Evolutionary conservation across 495 filamentous ascomycete genomes (phyloP).

Genomic region (Tuber magnatum): DNA sequence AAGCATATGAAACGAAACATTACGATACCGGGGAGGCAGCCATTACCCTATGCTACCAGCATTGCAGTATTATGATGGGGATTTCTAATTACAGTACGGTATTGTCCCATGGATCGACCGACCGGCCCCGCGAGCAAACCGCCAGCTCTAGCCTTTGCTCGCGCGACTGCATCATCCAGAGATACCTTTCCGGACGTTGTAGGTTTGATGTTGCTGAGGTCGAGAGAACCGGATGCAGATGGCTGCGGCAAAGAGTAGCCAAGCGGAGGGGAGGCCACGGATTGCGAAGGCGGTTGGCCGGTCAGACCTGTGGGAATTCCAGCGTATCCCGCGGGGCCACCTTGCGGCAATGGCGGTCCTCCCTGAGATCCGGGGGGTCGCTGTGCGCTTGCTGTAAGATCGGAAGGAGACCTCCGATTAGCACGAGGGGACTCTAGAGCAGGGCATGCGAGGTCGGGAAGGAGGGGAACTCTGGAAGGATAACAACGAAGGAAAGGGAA

Average conservation of each 20-base stretch:
- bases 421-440: constrained; percentile 22
- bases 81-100: no score
- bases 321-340: constrained; percentile 26
- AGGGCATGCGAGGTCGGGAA: neutral
- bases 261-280: constrained; percentile 28
- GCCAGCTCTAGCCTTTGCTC: constrained; percentile 62
- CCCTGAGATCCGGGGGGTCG: constrained; percentile 31
- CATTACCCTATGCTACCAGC: no score
- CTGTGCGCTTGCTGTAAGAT: constrained; percentile 12
- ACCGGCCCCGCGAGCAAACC: constrained; percentile 20
- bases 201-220: constrained; percentile 67
- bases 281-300: constrained; percentile 23
- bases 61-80: no score
- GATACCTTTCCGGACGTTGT: constrained; percentile 65
- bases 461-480: constrained; percentile 4
- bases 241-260: constrained; percentile 59
- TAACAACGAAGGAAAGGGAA: neutral
- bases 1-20: no score
- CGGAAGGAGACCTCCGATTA: constrained; percentile 7
- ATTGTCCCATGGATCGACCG: no score
- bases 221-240: constrained; percentile 59
- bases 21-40: no score
- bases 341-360: constrained; percentile 19
- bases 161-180: constrained; percentile 64
- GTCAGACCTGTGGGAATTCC: constrained; percentile 28